phyloP scores from a whole-genome alignment of 129 eudicot genomes.

The Arctium minus region DNA sequence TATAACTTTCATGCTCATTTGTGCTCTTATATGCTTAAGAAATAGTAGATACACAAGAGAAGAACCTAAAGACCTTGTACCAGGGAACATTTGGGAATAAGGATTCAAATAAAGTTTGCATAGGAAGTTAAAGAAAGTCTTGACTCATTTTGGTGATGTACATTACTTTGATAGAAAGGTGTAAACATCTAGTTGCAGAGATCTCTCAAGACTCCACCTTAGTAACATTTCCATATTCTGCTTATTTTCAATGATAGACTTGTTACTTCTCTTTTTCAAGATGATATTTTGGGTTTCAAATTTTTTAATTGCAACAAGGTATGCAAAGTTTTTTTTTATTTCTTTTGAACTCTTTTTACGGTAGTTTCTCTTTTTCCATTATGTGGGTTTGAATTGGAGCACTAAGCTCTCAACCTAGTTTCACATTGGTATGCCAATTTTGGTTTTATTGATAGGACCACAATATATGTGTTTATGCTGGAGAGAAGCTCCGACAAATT shows the following conservation, averaged over 20 bases:
- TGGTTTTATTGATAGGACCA: constrained; percentile 41
- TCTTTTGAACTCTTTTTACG: neutral
- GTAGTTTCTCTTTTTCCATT: neutral
- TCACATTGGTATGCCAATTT: neutral
- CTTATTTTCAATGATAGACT: neutral
- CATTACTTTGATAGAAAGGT: too few relatives aligned
- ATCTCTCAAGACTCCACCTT: neutral
- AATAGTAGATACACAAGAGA: neutral
- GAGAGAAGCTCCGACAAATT: constrained; percentile 47
- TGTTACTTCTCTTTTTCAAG: neutral
- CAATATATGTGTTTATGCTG: constrained; percentile 66
- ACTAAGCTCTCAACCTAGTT: neutral
- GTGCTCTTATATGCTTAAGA: neutral
- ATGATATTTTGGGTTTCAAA: neutral
- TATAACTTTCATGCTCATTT: neutral
- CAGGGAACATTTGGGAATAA: neutral
- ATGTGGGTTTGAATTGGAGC: neutral
- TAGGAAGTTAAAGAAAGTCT: neutral
- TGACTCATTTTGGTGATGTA: neutral
- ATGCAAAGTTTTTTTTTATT: neutral
- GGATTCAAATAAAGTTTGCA: neutral
- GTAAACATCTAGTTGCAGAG: neutral
- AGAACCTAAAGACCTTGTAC: neutral
- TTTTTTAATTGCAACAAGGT: neutral
- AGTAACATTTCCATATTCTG: neutral